Conservation (phyloP, 805 yeast genomes). For the Cyberlindnera japonica region DNA sequence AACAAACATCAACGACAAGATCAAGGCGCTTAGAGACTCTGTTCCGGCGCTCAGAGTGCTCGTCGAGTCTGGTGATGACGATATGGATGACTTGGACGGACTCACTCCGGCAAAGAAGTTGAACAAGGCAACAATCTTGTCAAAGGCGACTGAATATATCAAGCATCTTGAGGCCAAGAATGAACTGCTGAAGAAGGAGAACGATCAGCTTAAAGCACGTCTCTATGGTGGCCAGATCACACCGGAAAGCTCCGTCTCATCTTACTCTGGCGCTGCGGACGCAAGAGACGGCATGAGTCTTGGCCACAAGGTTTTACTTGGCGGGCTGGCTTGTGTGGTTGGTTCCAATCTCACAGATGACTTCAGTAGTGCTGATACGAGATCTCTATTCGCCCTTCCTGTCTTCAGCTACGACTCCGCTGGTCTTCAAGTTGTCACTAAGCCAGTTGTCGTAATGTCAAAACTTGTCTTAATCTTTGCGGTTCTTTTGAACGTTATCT, state of each 20-base stretch:
- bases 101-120: constrained; percentile 71
- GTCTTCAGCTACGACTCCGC: constrained; percentile 32
- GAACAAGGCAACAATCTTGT: constrained; percentile 71
- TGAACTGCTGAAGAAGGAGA: constrained; percentile 44
- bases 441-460: constrained; percentile 28
- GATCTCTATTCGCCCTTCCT: constrained; percentile 48
- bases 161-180: constrained; percentile 66
- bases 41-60: constrained; percentile 57
- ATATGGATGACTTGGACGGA: constrained; percentile 68
- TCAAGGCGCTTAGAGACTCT: constrained; percentile 57
- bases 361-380: constrained; percentile 37
- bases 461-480: constrained; percentile 27
- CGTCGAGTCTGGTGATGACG: constrained; percentile 45
- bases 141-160: constrained; percentile 76
- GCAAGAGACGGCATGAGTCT: constrained; percentile 16
- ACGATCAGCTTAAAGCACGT: constrained; percentile 35
- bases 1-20: constrained; percentile 67
- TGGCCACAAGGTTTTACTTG: constrained; percentile 51
- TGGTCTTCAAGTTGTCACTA: constrained; percentile 25
- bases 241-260: constrained; percentile 21
- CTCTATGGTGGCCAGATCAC: constrained; percentile 23
- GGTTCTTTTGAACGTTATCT: constrained; percentile 27
- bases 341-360: constrained; percentile 60
- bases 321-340: constrained; percentile 62
- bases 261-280: constrained; percentile 11